Evolutionary conservation across 2,329 filamentous ascomycete genomes (phyloP).

Genomic region (Neofusicoccum ribis): DNA sequence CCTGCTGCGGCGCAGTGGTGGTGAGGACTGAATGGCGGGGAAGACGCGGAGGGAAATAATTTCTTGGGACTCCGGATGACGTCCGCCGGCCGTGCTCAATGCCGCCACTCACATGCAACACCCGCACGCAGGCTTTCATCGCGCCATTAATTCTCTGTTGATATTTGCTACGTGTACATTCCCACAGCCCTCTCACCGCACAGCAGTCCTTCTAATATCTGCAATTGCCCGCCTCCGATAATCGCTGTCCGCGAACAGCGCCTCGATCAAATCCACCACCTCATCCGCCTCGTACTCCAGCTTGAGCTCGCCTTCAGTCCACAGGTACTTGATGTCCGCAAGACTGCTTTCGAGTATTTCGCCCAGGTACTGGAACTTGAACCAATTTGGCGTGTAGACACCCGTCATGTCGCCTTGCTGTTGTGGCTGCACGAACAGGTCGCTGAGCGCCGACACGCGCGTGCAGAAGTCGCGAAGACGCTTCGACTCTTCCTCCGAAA

Average conservation of each 20-base stretch:
- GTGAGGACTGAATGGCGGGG: neutral
- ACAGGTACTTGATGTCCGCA: slow-evolving; percentile 66
- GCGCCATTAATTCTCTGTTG: neutral
- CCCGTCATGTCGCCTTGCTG: slow-evolving; percentile 56
- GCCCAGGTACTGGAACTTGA: slow-evolving; percentile 64
- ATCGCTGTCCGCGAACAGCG: slow-evolving; percentile 64
- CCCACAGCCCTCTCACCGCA: slow-evolving; percentile 10
- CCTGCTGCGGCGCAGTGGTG: neutral
- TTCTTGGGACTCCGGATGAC: neutral
- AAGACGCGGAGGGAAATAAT: neutral
- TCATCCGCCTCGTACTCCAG: slow-evolving; percentile 63
- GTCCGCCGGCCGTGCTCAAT: no score
- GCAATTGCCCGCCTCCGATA: slow-evolving; percentile 58
- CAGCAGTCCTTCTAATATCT: slow-evolving; percentile 49
- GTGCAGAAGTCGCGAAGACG: slow-evolving; percentile 60
- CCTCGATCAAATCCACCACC: slow-evolving; percentile 63
- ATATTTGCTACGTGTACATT: neutral
- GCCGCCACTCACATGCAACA: neutral
- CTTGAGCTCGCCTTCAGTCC: slow-evolving; percentile 64
- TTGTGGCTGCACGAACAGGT: slow-evolving; percentile 51
- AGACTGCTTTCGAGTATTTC: slow-evolving; percentile 64
- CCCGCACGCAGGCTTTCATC: neutral
- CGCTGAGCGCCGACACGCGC: slow-evolving; percentile 55
- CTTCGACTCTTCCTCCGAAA: slow-evolving; percentile 63
- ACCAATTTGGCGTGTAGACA: slow-evolving; percentile 63